Evolutionary conservation across 192 early-diverging fungal species (phyloP).

Genomic region (Coemansia asiatica): DNA sequence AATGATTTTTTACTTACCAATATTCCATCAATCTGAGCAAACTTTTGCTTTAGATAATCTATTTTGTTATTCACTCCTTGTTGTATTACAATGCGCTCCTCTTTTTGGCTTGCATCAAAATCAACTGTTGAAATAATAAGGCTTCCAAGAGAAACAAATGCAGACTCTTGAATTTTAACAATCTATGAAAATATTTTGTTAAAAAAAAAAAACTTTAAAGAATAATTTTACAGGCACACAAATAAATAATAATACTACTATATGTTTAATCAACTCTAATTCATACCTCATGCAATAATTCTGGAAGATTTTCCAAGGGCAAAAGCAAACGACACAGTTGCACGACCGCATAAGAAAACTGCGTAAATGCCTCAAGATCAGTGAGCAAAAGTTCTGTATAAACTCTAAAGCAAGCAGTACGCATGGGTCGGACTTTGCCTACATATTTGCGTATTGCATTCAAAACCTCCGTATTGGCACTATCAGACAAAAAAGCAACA

Average conservation of each 20-base stretch:
- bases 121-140: constrained; percentile 33
- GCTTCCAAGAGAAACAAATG: constrained; percentile 25
- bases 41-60: constrained; percentile 30
- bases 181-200: constrained; percentile 15
- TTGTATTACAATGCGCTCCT: constrained; percentile 29
- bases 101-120: constrained; percentile 32
- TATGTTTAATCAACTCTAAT: neutral
- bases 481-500: constrained; percentile 10
- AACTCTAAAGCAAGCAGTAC: constrained; percentile 25
- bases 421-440: constrained; percentile 21
- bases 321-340: constrained; percentile 23
- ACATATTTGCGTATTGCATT: constrained; percentile 16
- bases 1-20: constrained; percentile 25
- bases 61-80: constrained; percentile 25
- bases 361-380: constrained; percentile 34
- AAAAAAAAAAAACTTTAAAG: neutral
- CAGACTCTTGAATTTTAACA: constrained; percentile 18
- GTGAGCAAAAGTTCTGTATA: constrained; percentile 31
- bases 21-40: constrained; percentile 17
- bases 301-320: constrained; percentile 14
- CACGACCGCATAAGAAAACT: constrained; percentile 36
- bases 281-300: constrained; percentile 30
- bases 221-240: neutral
- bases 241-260: neutral
- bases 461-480: neutral